A percentile compares a stretch with the other conserved stretches of the same genome.
phyloP scores from a whole-genome alignment of 768 basidiomycete species.

The Amanita rubescens region DNA sequence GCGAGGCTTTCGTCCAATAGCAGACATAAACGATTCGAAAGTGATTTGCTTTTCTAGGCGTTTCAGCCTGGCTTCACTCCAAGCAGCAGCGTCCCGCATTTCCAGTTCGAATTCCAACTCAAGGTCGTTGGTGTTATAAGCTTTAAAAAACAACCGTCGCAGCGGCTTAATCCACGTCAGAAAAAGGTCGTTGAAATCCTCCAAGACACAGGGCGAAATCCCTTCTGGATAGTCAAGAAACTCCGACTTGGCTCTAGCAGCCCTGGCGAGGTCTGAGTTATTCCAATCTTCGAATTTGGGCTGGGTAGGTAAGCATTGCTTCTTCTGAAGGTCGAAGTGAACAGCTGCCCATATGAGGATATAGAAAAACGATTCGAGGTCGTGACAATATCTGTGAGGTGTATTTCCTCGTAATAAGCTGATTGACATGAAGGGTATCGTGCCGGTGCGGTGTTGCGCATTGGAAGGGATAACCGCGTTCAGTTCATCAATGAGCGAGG shows the following conservation, averaged over 20 bases:
- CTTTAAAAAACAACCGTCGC: background rate
- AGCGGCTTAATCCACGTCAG: background rate
- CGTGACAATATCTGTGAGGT: slow-evolving; percentile 16
- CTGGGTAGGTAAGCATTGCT: background rate
- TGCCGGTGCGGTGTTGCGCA: slow-evolving; percentile 20
- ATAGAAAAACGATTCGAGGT: slow-evolving; percentile 19
- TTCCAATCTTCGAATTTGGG: background rate
- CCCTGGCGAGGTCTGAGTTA: background rate
- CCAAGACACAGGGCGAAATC: background rate
- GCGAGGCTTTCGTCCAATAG: background rate
- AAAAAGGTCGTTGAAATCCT: background rate
- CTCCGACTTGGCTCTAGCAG: background rate
- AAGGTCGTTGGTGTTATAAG: background rate
- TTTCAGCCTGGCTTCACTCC: background rate
- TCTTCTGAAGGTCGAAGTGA: slow-evolving; percentile 4
- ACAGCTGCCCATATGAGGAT: slow-evolving; percentile 15
- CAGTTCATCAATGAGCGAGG: slow-evolving; percentile 8
- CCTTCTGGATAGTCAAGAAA: background rate
- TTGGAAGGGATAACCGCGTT: slow-evolving; percentile 3
- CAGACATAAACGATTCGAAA: background rate
- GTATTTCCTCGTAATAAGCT: slow-evolving; percentile 16
- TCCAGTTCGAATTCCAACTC: too few species aligned
- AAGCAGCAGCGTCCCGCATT: too few species aligned
- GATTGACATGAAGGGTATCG: slow-evolving; percentile 22
- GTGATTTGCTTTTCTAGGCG: background rate